Base-by-base conservation (phyloP, 495 filamentous ascomycete genomes). In the Podospora bellae-mahoneyi region DNA sequence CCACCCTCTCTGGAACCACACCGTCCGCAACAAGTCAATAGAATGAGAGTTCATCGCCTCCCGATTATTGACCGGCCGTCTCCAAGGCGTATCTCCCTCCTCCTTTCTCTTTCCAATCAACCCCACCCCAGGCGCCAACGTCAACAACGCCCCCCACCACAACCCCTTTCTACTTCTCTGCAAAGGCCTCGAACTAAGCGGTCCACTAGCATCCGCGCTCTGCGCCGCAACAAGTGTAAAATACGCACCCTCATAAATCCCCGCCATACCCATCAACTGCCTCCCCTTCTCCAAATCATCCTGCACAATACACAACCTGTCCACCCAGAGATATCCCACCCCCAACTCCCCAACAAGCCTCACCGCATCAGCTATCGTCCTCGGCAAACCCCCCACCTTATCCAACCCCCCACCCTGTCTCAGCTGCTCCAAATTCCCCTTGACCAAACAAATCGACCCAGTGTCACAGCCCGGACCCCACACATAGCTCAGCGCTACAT, bases 231-330 rank as follows among this genome's bases (percentile, higher is more conserved):
- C 63, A n/a, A 81, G 66, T 1, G 76, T 80, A 19, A 82, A 62
- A 30, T 70, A 65, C 6, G 79, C 67, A 7, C 73, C 60, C 1
- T 68, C 62, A 67, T 82, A 82, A 26, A 82, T 80, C 27, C 66
- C 57, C 1, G 69, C 72, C 79, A 82, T 81, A 0, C 65, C 67
- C 23, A 64, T 67, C 19, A 81, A 68, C 39, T 80, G 74, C 16
- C 59, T 2, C 7, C 71, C 64, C 18, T 78, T 77, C 18, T 76
- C 70, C 1, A 44, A 66, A 23, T 74, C 69, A 34, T 79, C 73
- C 64, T 81, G 77, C 2, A 75, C 55, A 23, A 81, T 80, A 66
- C 79, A 82, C 20, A 80, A 64, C 9, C 68, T 60, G 60, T 80
- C 78, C 16, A 79, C 71, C 78, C 78, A 80, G 13, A 80, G 64